These are phyloP conservation scores for Huiozyma naganishii DNA, from an alignment of 805 yeast genomes.

Conservation along the genomic window DNA sequence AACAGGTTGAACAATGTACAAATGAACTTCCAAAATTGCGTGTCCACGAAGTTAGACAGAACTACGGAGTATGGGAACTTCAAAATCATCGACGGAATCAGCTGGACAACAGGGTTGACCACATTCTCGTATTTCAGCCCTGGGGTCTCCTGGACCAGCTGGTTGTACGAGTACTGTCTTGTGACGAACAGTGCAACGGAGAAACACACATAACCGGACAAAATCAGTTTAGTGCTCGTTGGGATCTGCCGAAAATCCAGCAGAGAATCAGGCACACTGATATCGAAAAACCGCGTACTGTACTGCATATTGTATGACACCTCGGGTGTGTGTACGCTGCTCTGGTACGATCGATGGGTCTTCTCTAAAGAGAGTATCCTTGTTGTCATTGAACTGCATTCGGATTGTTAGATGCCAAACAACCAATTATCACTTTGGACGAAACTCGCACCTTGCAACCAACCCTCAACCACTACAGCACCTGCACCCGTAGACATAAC, in stretches of 20 bases:
- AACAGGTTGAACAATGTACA: conserved; percentile 39
- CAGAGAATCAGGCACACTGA: conserved; percentile 14
- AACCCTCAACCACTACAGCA: no score
- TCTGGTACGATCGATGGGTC: no score
- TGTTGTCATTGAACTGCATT: no score
- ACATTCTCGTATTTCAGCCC: neutral
- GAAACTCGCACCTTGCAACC: no score
- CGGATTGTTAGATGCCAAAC: no score
- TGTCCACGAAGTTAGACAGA: conserved; percentile 57
- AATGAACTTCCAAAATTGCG: conserved; percentile 35
- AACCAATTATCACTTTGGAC: no score
- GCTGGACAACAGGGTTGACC: conserved; percentile 46
- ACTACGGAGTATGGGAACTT: conserved; percentile 55
- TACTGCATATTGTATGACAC: conserved; percentile 10
- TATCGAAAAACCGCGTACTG: conserved; percentile 10
- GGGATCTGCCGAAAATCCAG: conserved; percentile 28
- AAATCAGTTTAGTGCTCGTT: conserved; percentile 36
- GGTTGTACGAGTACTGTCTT: conserved; percentile 30
- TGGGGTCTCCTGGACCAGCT: conserved; percentile 9
- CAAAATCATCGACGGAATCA: conserved; percentile 48
- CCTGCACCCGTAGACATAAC: no score
- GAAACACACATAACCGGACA: conserved; percentile 31
- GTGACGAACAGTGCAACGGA: conserved; percentile 34
- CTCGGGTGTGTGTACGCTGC: neutral
- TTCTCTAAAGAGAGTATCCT: no score